Percentiles rank a stretch among this genome's conserved stretches.
Conservation (phyloP, 2,329 filamentous ascomycete genomes). For the Rhinocladiella similis region DNA sequence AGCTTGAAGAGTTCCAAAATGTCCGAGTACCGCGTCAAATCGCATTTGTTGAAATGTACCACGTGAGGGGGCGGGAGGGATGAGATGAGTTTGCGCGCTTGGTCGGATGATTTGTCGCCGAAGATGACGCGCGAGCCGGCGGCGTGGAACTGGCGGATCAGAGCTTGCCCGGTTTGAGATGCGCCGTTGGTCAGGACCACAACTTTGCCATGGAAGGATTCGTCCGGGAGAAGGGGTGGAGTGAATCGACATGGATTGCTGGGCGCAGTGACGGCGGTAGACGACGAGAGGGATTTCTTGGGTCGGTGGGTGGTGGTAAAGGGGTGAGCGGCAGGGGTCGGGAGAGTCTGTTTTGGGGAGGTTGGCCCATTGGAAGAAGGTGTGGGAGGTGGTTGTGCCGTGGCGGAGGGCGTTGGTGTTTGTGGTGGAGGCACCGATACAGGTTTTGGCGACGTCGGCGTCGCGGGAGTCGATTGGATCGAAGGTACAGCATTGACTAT, state of each 20-base stretch:
- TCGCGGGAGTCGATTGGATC: constrained; percentile 3
- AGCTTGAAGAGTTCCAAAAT: constrained; percentile 49
- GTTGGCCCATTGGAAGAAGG: background rate
- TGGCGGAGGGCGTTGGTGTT: background rate
- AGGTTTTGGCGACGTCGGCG: background rate
- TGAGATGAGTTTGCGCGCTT: constrained; percentile 28
- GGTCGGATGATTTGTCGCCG: constrained; percentile 41
- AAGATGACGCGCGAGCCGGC: constrained; percentile 45
- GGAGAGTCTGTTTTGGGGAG: constrained; percentile 2
- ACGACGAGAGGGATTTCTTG: constrained; percentile 22
- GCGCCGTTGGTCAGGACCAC: constrained; percentile 32
- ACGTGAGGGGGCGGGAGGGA: constrained; percentile 19
- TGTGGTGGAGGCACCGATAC: background rate
- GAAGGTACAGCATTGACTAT: constrained; percentile 14
- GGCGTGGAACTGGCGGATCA: constrained; percentile 41
- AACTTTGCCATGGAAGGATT: constrained; percentile 26
- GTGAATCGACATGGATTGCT: constrained; percentile 26
- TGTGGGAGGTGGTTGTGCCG: background rate
- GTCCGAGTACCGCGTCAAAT: constrained; percentile 49
- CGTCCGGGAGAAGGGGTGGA: constrained; percentile 17
- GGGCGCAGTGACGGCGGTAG: constrained; percentile 6
- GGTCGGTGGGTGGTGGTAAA: constrained; percentile 15
- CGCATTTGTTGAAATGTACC: constrained; percentile 39
- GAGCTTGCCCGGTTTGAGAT: constrained; percentile 47
- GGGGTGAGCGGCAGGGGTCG: constrained; percentile 13